Evolutionary conservation across 1,139 yeast species (phyloP), one percentile per base, ranked within the genome.

Genomic region (Insectozyma bohioensis): DNA sequence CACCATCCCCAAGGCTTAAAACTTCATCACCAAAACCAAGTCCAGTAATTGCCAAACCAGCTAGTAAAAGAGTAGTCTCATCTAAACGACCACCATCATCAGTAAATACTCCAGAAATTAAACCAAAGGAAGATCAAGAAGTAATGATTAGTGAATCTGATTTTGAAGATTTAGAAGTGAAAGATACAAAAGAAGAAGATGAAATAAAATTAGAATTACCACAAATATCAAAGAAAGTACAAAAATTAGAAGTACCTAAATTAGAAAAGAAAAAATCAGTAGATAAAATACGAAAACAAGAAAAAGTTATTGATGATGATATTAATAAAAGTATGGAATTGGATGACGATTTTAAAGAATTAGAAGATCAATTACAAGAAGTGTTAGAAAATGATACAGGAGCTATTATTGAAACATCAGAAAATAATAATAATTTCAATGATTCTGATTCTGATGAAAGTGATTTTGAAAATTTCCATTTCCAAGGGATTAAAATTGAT

Each of bases 311-410:
- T 12, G 46, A 9, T 17, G 35, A 34, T 7, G 26, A 22, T 40
- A 17, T 19, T 16, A 37, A 37, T 20, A 24, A 21, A 11, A 28
- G 28, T 12, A 40, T 41, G 32, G 65, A 58, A 24, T 41, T 58
- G 37, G 69, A 61, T 26, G 74, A 68, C 43, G 75, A 68, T 18
- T 69, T 68, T 40, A 60, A 63, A 29, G 74, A 67, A 39, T 52
- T 69, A 24, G 75, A 69, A 40, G 67, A 67, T 39, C 71, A 68
- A 43, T 49, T 69, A 23, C 61, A 67, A 37, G 72, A 68, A 43
- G 72, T 67, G 2, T 46, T 69, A 26, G 71, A 56, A 26, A 61
- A 55, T 26, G 53, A 53, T n/a, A 6, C 52, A 48, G 5, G 29
- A 23, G 16, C 28, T n/a, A 5, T 10, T 5, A 20, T n/a, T 8